Conservation (phyloP, 108 stramenopile genomes). For the Fistulifera pelliculosa region DNA sequence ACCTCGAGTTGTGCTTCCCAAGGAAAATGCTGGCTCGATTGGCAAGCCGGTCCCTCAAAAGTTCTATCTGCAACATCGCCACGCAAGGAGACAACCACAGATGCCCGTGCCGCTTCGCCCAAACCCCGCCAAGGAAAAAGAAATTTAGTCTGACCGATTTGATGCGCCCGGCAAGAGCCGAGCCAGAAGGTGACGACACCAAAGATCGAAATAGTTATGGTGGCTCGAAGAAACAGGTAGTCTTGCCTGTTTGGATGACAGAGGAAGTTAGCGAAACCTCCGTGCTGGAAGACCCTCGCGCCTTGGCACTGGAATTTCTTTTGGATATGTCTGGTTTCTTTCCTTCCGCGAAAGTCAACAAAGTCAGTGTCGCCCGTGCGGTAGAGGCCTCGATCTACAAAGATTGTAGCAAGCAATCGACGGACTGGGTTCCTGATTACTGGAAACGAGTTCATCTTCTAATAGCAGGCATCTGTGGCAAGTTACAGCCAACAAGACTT, state of each 20-base stretch:
- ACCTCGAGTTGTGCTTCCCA: not conserved
- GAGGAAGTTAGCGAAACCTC: not conserved
- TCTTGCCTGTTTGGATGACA: constrained; percentile 1
- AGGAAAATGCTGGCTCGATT: not conserved
- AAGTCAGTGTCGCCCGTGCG: not conserved
- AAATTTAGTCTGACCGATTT: not conserved
- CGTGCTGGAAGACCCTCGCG: not conserved
- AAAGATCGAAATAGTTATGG: not conserved
- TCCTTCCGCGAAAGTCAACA: not conserved
- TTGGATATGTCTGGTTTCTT: not conserved
- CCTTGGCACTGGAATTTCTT: not conserved
- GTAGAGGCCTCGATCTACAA: not conserved
- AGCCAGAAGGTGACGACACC: not conserved
- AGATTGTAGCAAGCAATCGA: not conserved
- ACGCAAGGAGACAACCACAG: too few relatives aligned
- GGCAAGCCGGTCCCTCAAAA: too few relatives aligned
- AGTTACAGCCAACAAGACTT: not conserved
- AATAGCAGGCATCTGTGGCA: constrained; percentile 2
- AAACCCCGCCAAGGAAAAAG: not conserved
- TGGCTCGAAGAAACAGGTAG: not conserved
- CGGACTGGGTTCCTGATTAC: not conserved
- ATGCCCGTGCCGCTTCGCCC: too few relatives aligned
- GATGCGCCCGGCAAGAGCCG: not conserved
- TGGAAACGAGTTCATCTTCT: constrained; percentile 2
- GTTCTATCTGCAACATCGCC: too few relatives aligned